A percentile compares a stretch with the other conserved stretches of the same genome.
These are phyloP conservation scores for Eremothecium coryli DNA, from an alignment of 1,139 yeast species.

Conservation along the genomic window DNA sequence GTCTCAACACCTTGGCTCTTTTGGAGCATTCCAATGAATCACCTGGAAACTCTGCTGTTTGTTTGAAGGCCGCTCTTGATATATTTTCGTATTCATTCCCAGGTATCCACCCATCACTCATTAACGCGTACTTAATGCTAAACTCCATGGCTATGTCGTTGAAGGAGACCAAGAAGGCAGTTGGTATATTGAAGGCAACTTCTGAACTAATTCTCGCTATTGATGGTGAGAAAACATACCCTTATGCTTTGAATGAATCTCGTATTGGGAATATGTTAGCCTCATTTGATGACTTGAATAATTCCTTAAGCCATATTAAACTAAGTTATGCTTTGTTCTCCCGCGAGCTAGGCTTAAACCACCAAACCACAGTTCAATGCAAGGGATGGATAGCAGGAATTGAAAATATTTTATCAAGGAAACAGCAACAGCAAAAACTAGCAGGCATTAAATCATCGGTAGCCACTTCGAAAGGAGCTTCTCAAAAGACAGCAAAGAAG, in stretches of 20 bases:
- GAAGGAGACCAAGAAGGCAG: constrained; percentile 35
- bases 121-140: constrained; percentile 54
- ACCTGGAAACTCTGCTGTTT: constrained; percentile 50
- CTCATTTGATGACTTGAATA: constrained; percentile 47
- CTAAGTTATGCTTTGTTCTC: constrained; percentile 60
- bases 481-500: constrained; percentile 5
- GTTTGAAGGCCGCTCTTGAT: constrained; percentile 52
- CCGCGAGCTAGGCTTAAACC: constrained; percentile 38
- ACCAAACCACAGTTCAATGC: constrained; percentile 33
- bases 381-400: constrained; percentile 50
- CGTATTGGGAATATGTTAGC: constrained; percentile 44
- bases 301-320: constrained; percentile 43
- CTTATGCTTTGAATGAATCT: constrained; percentile 56
- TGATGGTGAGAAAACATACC: constrained; percentile 48
- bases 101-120: constrained; percentile 58
- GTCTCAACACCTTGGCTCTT: constrained; percentile 66
- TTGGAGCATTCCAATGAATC: constrained; percentile 57
- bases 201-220: constrained; percentile 38
- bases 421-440: constrained; percentile 23
- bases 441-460: constrained; percentile 17
- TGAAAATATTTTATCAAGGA: constrained; percentile 22
- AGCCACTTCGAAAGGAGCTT: constrained; percentile 6
- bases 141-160: constrained; percentile 41
- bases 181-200: constrained; percentile 42
- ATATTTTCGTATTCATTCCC: constrained; percentile 50